Percentiles rank a stretch among this genome's conserved stretches.
Evolutionary conservation across 768 basidiomycete species (phyloP).

Genomic region (Termitomyces sp.): DNA sequence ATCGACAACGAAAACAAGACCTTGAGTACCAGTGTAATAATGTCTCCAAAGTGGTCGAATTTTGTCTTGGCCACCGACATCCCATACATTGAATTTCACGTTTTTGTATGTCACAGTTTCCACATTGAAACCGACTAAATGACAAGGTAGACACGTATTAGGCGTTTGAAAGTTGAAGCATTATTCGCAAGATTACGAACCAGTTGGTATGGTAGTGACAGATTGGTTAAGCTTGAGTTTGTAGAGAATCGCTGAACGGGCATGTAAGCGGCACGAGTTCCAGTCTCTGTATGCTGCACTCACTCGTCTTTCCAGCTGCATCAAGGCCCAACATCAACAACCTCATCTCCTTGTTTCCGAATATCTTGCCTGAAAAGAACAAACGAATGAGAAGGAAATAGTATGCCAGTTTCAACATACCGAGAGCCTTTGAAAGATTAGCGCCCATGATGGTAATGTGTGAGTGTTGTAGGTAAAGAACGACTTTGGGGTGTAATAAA

Average conservation of each 20-base stretch:
- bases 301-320: conserved; percentile 98
- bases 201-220: conserved; percentile 97
- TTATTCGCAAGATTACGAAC: conserved; percentile 31
- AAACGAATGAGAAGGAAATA: conserved; percentile 4
- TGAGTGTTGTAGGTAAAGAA: conserved; percentile 50
- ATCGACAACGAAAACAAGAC: conserved; percentile 97
- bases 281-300: conserved; percentile 22
- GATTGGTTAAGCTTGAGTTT: conserved; percentile 99
- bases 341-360: conserved; percentile 99
- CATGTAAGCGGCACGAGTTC: conserved; percentile 4
- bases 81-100: conserved; percentile 93
- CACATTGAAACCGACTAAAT: conserved; percentile 92
- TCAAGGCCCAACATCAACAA: conserved; percentile 96
- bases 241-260: conserved; percentile 85
- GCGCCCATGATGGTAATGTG: conserved; percentile 62
- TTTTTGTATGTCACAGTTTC: conserved; percentile 99
- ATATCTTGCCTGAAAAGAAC: conserved; percentile 66
- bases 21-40: conserved; percentile 98
- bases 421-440: conserved; percentile 80
- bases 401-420: conserved; percentile 32
- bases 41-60: conserved; percentile 98
- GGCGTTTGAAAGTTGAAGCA: not conserved
- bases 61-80: conserved; percentile 99
- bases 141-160: conserved; percentile 4
- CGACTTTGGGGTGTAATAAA: conserved; percentile 38